Evolutionary conservation across 2,329 filamentous ascomycete species (phyloP).

Genomic region (Gremmenia infestans): DNA sequence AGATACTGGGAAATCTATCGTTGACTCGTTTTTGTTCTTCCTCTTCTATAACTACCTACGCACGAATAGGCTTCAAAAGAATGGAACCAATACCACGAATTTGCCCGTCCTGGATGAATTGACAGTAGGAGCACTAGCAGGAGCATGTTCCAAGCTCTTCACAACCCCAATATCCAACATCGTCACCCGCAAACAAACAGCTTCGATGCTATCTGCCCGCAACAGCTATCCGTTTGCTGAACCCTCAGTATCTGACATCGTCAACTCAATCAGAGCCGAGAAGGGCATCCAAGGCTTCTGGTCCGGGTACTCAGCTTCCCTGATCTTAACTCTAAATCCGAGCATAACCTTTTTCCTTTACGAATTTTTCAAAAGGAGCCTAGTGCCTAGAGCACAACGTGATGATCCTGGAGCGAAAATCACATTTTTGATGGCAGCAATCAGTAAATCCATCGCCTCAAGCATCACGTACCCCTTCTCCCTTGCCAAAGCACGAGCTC

Average conservation of each 20-base stretch:
- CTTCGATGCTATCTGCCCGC: slow-evolving; percentile 44
- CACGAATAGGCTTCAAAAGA: slow-evolving; percentile 35
- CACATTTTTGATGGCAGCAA: slow-evolving; percentile 65
- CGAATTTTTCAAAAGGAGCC: slow-evolving; percentile 58
- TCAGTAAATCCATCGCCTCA: slow-evolving; percentile 74
- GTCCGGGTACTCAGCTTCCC: slow-evolving; percentile 78
- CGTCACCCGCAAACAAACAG: slow-evolving; percentile 75
- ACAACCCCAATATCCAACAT: slow-evolving; percentile 80
- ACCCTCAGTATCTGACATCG: slow-evolving; percentile 48
- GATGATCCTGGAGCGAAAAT: slow-evolving; percentile 47
- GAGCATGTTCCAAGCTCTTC: slow-evolving; percentile 67
- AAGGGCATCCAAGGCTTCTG: slow-evolving; percentile 74
- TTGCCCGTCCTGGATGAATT: slow-evolving; percentile 68
- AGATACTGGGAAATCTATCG: slow-evolving; percentile 62
- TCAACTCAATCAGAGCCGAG: slow-evolving; percentile 58
- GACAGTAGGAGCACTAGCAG: slow-evolving; percentile 66
- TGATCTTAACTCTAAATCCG: slow-evolving; percentile 80
- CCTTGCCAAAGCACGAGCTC: slow-evolving; percentile 74
- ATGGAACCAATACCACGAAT: slow-evolving; percentile 32
- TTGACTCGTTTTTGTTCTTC: slow-evolving; percentile 83
- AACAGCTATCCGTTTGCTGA: slow-evolving; percentile 23
- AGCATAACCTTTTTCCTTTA: slow-evolving; percentile 83
- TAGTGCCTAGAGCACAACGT: slow-evolving; percentile 50
- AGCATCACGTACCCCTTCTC: slow-evolving; percentile 80
- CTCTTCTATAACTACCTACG: slow-evolving; percentile 63